Base-by-base conservation (phyloP, 2,329 filamentous ascomycete species). In the Sporothrix pallida region DNA sequence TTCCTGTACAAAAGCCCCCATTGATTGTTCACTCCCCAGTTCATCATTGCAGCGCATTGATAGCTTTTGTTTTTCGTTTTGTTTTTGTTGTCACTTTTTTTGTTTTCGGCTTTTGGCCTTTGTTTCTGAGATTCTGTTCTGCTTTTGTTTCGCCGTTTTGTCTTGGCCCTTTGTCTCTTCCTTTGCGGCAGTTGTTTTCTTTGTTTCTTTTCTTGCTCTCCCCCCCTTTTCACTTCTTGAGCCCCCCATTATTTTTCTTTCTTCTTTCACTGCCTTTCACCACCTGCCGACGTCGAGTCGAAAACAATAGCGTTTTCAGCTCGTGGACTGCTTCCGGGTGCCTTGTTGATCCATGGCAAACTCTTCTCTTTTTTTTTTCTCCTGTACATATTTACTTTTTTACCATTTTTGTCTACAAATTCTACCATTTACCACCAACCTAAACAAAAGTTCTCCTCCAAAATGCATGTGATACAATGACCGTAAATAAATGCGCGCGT, bases 261-360 rank as follows among this genome's bases (percentile, higher is more conserved):
- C 26, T 54, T 58, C 17, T 42, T 44, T 23, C 23, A 48, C 15
- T 31, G 58, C 62, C 60, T 10, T 20, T 26, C 46, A 69, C 67
- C 67, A 23, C 67, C 26, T 54, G 48, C 23, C 48, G 67, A 48
- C 67, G 46, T 69, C 60, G 31, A 46, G 9, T 8, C n/a, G 17
- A 26, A 26, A 26, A 8, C 8, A 9, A 9, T 26, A 12, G 8
- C 31, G 23, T 52, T 68, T 67, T 42, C 48, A 5, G 52, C n/a
- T 68, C 46, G 46, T 37, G 65, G 65, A 68, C 65, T 68, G 65
- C 46, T 68, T 52, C 65, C 65, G 15, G 46, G 65, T 68, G 65
- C 65, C 23, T 37, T 10, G 46, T 31, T 68, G 65, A 52, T 52
- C 12, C 46, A 54, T 44, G 52, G 50, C 31, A 20, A 70, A 10